Conservation (phyloP, 1,284 basidiomycete species). For the Amylostereum areolatum region DNA sequence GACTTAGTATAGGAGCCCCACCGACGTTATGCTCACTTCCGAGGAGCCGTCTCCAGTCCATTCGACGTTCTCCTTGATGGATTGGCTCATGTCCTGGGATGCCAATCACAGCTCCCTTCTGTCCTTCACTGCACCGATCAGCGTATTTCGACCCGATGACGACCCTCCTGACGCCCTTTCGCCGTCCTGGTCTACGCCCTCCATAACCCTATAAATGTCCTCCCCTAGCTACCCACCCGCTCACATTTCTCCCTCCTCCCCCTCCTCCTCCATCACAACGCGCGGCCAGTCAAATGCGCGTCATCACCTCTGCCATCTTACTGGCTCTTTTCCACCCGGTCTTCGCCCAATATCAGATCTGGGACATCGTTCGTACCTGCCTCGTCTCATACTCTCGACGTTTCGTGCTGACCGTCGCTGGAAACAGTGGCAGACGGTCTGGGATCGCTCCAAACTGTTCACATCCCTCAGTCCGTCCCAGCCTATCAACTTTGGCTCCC, state of each 20-base stretch:
- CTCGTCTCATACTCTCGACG: neutral
- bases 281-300: neutral
- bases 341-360: constrained; percentile 22
- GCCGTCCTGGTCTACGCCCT: no score
- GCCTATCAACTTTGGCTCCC: constrained; percentile 32
- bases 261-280: neutral
- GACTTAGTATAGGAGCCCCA: no score
- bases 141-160: no score
- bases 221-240: no score
- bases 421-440: constrained; percentile 29
- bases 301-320: neutral
- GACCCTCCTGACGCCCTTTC: no score
- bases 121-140: no score
- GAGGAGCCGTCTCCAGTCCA: no score
- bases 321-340: neutral
- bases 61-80: no score
- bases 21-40: no score
- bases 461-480: constrained; percentile 23
- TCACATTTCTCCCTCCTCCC: neutral
- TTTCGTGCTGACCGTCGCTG: neutral
- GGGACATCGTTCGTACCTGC: constrained; percentile 25
- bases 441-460: constrained; percentile 29
- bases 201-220: no score
- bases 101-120: no score
- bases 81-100: no score